Percentiles rank a stretch among this genome's conserved stretches.
Conservation (phyloP, 1,284 basidiomycete species). For the Neotropicomus parvogracilis region DNA sequence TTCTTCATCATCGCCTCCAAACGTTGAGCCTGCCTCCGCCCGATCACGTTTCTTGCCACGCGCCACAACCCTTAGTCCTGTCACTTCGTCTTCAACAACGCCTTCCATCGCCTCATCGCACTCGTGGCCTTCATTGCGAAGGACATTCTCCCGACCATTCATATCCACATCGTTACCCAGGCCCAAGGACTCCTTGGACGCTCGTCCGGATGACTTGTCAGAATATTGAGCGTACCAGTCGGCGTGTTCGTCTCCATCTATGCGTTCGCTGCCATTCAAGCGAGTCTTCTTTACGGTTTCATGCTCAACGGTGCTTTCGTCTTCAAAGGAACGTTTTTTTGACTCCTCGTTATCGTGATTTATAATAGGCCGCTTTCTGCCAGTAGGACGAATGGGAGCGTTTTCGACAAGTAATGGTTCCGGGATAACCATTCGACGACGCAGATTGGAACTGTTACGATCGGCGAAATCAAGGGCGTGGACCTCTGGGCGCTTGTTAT, state of each 20-base stretch:
- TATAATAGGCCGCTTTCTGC: slow-evolving; percentile 21
- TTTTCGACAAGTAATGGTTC: slow-evolving; percentile 21
- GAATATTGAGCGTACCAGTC: slow-evolving; percentile 37
- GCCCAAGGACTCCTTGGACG: slow-evolving; percentile 46
- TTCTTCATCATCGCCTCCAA: slow-evolving; percentile 62
- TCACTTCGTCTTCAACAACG: slow-evolving; percentile 41
- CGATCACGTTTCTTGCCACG: slow-evolving; percentile 76
- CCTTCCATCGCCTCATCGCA: slow-evolving; percentile 31
- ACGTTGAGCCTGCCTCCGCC: slow-evolving; percentile 65
- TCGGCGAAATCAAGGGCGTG: slow-evolving; percentile 29
- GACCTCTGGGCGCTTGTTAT: slow-evolving; percentile 17
- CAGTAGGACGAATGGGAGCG: slow-evolving; percentile 21
- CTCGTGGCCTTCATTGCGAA: slow-evolving; percentile 37
- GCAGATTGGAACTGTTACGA: slow-evolving; percentile 35
- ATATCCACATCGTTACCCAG: slow-evolving; percentile 36
- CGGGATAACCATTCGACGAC: slow-evolving; percentile 22
- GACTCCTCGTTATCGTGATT: slow-evolving; percentile 24
- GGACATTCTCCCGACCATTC: slow-evolving; percentile 43
- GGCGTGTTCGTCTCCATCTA: slow-evolving; percentile 45
- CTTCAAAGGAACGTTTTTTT: slow-evolving; percentile 43
- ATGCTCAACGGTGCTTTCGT: slow-evolving; percentile 37
- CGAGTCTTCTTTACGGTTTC: slow-evolving; percentile 53
- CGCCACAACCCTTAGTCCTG: slow-evolving; percentile 30
- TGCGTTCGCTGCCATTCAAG: slow-evolving; percentile 43
- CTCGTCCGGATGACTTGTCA: slow-evolving; percentile 34